These are phyloP conservation scores for Quercus lobata DNA, from an alignment of 331 rosid species.

Conservation along the genomic window DNA sequence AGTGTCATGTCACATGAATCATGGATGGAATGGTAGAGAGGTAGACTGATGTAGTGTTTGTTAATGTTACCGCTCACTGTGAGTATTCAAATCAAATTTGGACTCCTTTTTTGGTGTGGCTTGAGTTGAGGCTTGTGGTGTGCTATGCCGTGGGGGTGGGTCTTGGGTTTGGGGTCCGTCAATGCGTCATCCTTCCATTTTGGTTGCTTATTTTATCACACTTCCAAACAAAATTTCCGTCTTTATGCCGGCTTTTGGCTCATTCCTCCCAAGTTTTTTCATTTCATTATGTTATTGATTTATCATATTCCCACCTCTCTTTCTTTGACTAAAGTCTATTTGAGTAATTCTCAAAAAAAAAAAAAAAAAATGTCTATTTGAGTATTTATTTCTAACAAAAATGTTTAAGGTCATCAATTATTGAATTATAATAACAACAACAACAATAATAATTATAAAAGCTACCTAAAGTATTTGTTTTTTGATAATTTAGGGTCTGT, in stretches of 20 bases:
- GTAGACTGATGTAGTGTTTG: background rate
- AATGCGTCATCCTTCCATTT: constrained; percentile 10
- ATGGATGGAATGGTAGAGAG: background rate
- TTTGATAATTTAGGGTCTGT: too few species aligned
- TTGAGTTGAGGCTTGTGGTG: background rate
- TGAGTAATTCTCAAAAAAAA: too few species aligned
- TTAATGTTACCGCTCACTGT: background rate
- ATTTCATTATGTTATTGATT: background rate
- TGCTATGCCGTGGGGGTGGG: background rate
- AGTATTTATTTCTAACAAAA: too few species aligned
- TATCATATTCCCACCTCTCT: background rate
- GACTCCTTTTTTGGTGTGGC: background rate
- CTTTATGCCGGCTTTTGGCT: constrained; percentile 8
- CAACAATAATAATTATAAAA: too few species aligned
- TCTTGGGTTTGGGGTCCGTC: background rate
- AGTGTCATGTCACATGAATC: background rate
- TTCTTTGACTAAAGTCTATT: too few species aligned
- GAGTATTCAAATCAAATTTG: background rate
- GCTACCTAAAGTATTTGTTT: too few species aligned
- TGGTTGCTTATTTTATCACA: constrained; percentile 4
- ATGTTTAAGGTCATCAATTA: too few species aligned
- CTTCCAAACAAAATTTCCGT: constrained; percentile 6
- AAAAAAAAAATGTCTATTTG: too few species aligned
- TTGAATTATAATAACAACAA: too few species aligned
- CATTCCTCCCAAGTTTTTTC: background rate